A percentile compares a stretch with the other conserved stretches of the same genome.
Conservation (phyloP, 768 basidiomycete species). For the Boletus subcaerulescens region DNA sequence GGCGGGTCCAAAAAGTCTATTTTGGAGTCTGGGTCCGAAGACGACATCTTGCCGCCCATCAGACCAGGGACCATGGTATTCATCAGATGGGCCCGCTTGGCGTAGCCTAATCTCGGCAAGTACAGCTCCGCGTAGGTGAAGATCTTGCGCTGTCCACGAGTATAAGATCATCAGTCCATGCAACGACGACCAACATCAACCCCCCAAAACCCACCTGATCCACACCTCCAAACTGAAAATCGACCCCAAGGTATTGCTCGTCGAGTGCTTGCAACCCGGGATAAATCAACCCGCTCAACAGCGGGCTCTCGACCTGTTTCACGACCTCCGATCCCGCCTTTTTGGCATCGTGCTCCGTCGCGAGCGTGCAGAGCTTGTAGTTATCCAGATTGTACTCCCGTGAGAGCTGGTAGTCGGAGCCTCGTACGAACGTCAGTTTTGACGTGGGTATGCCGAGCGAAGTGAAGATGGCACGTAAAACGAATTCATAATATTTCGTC, state of each 20-base stretch:
- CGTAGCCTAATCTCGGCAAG: constrained; percentile 90
- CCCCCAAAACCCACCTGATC: constrained; percentile 74
- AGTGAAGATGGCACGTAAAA: constrained; percentile 80
- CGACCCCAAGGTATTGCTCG: constrained; percentile 92
- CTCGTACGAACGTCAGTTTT: constrained; percentile 79
- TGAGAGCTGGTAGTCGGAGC: constrained; percentile 90
- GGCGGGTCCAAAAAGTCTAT: too few species aligned
- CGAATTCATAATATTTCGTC: constrained; percentile 83
- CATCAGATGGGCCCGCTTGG: constrained; percentile 96
- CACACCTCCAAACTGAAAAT: constrained; percentile 97
- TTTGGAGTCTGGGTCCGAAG: too few species aligned
- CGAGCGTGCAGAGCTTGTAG: constrained; percentile 84
- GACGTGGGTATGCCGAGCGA: constrained; percentile 89
- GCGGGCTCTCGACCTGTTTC: constrained; percentile 91
- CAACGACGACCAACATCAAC: too few species aligned
- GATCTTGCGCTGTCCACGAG: too few species aligned
- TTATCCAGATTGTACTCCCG: constrained; percentile 93
- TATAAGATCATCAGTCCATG: too few species aligned
- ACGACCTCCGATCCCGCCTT: constrained; percentile 99
- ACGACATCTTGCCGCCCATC: too few species aligned
- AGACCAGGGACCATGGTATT: too few species aligned
- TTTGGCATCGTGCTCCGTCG: constrained; percentile 94
- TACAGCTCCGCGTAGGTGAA: constrained; percentile 88
- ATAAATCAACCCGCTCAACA: constrained; percentile 90
- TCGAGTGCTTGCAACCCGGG: constrained; percentile 96